Base-by-base conservation (phyloP, 495 filamentous ascomycete genomes). In the Wilcoxina mikolae region DNA sequence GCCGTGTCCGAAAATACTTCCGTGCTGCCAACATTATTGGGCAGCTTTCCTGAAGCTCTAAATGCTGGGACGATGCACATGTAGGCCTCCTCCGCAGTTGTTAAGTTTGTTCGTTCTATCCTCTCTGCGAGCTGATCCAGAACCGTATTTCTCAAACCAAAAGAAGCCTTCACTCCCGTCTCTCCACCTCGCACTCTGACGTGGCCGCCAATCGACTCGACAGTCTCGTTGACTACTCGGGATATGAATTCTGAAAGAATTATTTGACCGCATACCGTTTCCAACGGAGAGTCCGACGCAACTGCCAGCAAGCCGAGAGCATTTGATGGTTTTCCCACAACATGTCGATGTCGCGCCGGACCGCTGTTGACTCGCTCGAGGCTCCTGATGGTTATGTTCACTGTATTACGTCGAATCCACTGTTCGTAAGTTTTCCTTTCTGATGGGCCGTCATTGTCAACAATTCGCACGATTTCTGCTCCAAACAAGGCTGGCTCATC, bases 181-280 rank as follows among this genome's bases (percentile, higher is more conserved):
- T 54, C 26, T 0, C 51, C 44, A 4, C 22, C 39, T 24, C 55
- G 50, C 12, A 39, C 10, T 3, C 0, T 29, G 1, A 55, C 28
- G 1, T 51, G 22, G 3, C 56, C 56, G 10, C 25, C 46, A 1
- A 60, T 29, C 3, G 11, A 15, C 10, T 10, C 7, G 10, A 28
- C 22, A n/a, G 51, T 41, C 38, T 54, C 20, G 10, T 51, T 9
- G 10, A 44, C 9, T 7, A 58, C n/a, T 0, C 15, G 28, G 10
- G 23, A 51, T n/a, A 60, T 47, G 18, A 60, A 60, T 5, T 51
- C 33, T 2, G 49, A 35, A 54, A 51, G 47, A 2, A 57, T 44
- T 0, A 57, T 27, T 27, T 60, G 51, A 24, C 56, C 56, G 31
- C 58, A 60, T 27, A 60, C 10, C 5, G 17, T 29, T 18, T 60